Evolutionary conservation across 371 early-diverging fungal species (phyloP), one percentile per base, ranked within the genome.

Genomic region (Amoeboaphelidium protococcarum): DNA sequence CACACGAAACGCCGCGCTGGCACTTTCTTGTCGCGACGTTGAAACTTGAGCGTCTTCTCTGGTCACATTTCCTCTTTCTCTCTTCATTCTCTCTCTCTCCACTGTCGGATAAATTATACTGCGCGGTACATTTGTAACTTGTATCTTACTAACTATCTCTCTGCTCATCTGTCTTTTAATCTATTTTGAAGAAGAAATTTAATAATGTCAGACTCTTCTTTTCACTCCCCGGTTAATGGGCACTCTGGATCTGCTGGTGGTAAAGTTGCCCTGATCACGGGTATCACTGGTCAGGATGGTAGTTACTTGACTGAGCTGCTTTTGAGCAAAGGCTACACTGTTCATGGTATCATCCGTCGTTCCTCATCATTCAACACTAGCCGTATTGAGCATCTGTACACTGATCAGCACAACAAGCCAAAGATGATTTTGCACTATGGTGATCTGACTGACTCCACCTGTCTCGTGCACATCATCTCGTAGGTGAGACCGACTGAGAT

Each of bases 301-400:
- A 72, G 73, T 45, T 82, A 82, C 57, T 65, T 82, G 43, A 64
- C 73, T 0, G 82, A 82, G 55, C 69, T 78, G 26, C 62, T 82
- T 41, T 59, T 13, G 12, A 13, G 27, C 20, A 26, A 22, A 57
- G 65, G 65, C 19, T 82, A 82, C 57, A 69, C 66, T 50, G 82
- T 82, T 13, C 82, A 82, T 50, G 82, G 82, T 52, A 75, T 82
- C 51, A 79, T 82, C 49, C 73, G 82, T 46, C 62, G 80, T 24
- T 79, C 80, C n/a, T 76, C 77, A 27, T 77, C 78, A 3, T 79
- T 80, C 65, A 82, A 82, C 58, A 80, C 80, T 25, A 74, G 76
- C 16, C 64, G 82, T 55, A 79, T 82, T 51, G 76, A 77, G 54
- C 80, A 80, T 54, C 67, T 82, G 37, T 79, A 79, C 62, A 67